Evolutionary conservation across 176 grass and related monocot species (phyloP).

Genomic region (Ensete glaucum): DNA sequence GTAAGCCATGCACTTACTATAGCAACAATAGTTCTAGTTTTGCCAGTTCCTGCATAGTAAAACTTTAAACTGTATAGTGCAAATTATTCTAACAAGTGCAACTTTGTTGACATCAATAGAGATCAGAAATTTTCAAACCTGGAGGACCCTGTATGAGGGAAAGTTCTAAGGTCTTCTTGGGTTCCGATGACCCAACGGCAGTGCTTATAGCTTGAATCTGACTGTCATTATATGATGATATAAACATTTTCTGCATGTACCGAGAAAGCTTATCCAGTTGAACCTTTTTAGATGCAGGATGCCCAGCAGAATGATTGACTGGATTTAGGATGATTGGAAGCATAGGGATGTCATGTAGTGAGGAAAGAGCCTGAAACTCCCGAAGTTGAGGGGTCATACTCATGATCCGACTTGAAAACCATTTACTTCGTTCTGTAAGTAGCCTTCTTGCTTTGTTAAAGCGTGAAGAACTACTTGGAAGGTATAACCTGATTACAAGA

Average conservation of each 20-base stretch:
- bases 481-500: slow-evolving; percentile 66
- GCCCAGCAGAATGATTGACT: slow-evolving; percentile 24
- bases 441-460: slow-evolving; percentile 74
- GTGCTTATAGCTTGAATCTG: slow-evolving; percentile 69
- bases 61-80: slow-evolving; percentile 17
- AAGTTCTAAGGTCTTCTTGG: slow-evolving; percentile 46
- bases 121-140: slow-evolving; percentile 31
- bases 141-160: slow-evolving; percentile 98
- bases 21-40: slow-evolving; percentile 84
- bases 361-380: slow-evolving; percentile 89
- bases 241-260: slow-evolving; percentile 52
- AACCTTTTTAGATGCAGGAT: slow-evolving; percentile 42
- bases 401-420: slow-evolving; percentile 75
- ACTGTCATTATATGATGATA: slow-evolving; percentile 70
- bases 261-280: slow-evolving; percentile 46
- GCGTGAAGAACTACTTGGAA: slow-evolving; percentile 54
- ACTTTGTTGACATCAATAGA: not conserved
- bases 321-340: slow-evolving; percentile 84
- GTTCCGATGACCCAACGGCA: slow-evolving; percentile 33
- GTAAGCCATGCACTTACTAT: slow-evolving; percentile 77
- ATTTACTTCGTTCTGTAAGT: slow-evolving; percentile 84
- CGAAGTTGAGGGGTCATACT: slow-evolving; percentile 83
- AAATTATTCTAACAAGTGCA: slow-evolving; percentile 1
- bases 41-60: slow-evolving; percentile 68
- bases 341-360: slow-evolving; percentile 75